A percentile compares a stretch with the other conserved stretches of the same genome.
Evolutionary conservation across 1,284 basidiomycete genomes (phyloP).

Genomic region (Rhodotorula sp.): DNA sequence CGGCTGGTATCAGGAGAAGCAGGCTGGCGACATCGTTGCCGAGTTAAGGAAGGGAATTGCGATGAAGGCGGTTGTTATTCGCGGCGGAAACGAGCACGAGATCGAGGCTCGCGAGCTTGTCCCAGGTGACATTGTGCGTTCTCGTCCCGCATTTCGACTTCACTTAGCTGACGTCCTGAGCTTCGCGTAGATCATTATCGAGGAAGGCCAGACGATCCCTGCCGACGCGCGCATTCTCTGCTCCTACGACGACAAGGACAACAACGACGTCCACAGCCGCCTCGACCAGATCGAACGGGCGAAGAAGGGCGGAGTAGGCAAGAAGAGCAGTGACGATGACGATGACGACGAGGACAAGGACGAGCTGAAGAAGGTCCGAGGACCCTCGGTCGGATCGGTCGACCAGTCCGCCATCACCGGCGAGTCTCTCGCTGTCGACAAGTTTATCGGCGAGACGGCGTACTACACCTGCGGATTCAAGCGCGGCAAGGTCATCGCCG

Average conservation of each 20-base stretch:
- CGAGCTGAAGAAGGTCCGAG: constrained; percentile 48
- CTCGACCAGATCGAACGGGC: constrained; percentile 18
- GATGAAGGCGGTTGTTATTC: constrained; percentile 53
- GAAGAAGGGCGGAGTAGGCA: constrained; percentile 6
- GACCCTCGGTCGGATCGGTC: constrained; percentile 55
- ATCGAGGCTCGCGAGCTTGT: constrained; percentile 59
- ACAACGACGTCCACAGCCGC: constrained; percentile 48
- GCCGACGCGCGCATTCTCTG: constrained; percentile 57
- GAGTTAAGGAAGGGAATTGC: constrained; percentile 60
- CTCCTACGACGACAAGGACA: constrained; percentile 53
- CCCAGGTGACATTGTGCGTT: constrained; percentile 55
- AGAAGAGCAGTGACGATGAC: constrained; percentile 42
- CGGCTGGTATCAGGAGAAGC: constrained; percentile 58
- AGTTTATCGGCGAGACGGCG: constrained; percentile 56
- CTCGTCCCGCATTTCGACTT: no score
- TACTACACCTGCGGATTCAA: constrained; percentile 54
- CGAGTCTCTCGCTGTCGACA: constrained; percentile 59
- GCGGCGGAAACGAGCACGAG: constrained; percentile 55
- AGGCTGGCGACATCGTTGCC: constrained; percentile 50
- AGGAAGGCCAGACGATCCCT: constrained; percentile 57
- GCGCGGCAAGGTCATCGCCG: constrained; percentile 55
- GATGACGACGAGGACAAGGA: constrained; percentile 50
- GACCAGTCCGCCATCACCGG: constrained; percentile 58
- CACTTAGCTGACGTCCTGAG: no score
- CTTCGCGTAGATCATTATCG: constrained; percentile 45